Base-by-base conservation (phyloP, 2,329 filamentous ascomycete species). In the Xylariaceae sp. region DNA sequence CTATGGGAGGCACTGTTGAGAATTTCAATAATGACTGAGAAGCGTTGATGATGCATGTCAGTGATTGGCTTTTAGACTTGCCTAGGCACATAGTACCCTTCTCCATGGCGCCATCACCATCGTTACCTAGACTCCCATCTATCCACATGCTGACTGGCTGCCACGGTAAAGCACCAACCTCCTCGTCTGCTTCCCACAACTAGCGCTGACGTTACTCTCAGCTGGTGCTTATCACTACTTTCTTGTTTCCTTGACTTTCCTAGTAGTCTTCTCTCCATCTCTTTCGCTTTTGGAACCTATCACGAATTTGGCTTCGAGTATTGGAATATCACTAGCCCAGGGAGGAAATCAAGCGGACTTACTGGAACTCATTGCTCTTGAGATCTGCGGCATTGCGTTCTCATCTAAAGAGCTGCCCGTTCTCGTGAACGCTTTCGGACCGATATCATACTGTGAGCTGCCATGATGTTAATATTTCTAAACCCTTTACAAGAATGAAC, bases 361-460 rank as follows among this genome's bases (percentile, higher is more conserved):
- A 2, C 53, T 71, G 1, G 64, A 69, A 10, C 40, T 45, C 0
- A 58, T 65, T 12, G 68, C 70, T 0, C 51, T 64, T 0, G 60
- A 68, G 2, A 61, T 75, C 2, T 74, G 70, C 42, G 70, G 70
- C 2, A 61, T 73, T 11, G 67, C 72, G 0, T 71, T 74, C 37
- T 71, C 71, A 0, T 60, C 67, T n/a, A 66, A 67, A 5, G 67
- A 61, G 5, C 59, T 67, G 0, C 55, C 71, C 0, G 70, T 74
- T 2, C 57, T 72, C 5, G 69, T 76, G 4, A 75, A 76, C 47
- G 62, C 69, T 3, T 75, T 75, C 51, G 73, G 72, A 0, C 72
- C 72, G 12, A 72, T 75, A 22, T 61, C 67, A 2, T 74, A 68
- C 41, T 73, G 72, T 73, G 53, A 57, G 67, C 8, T 20, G 22